phyloP scores from a whole-genome alignment of 169 alveolate species.

The Cytauxzoon felis region DNA sequence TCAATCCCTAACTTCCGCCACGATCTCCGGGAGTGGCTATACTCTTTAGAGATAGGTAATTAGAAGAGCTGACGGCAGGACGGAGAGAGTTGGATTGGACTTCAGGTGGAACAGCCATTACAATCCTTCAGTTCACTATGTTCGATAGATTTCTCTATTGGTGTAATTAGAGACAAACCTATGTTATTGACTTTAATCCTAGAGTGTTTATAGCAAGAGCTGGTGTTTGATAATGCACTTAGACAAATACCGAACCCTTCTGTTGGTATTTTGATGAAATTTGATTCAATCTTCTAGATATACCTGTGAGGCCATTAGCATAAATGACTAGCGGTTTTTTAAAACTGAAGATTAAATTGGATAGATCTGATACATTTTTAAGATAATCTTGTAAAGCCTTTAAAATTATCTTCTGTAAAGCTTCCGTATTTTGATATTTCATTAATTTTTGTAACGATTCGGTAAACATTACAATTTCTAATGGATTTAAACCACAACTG shows the following conservation, averaged over 20 bases:
- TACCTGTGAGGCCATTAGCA: conserved; percentile 69
- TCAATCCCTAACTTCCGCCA: too few relatives aligned
- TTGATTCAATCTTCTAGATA: too few relatives aligned
- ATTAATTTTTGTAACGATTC: conserved; percentile 57
- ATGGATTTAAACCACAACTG: conserved; percentile 36
- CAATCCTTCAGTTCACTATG: too few relatives aligned
- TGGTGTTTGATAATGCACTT: conserved; percentile 59
- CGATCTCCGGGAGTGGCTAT: too few relatives aligned
- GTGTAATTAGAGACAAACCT: conserved; percentile 27
- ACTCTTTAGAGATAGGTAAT: too few relatives aligned
- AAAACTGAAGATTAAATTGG: conserved; percentile 62
- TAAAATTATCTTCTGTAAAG: conserved; percentile 6
- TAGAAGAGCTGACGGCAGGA: too few relatives aligned
- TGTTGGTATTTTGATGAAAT: conserved; percentile 1
- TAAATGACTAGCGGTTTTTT: conserved; percentile 68
- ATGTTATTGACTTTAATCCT: conserved; percentile 12
- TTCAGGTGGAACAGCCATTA: too few relatives aligned
- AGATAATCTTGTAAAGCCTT: conserved; percentile 48
- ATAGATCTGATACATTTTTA: conserved; percentile 58
- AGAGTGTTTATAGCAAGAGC: conserved; percentile 68
- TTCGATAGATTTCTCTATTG: neutral
- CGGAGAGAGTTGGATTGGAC: too few relatives aligned
- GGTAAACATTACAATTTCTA: conserved; percentile 48
- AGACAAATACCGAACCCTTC: conserved; percentile 66
- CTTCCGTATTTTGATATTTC: conserved; percentile 7